Evolutionary conservation across 2,329 filamentous ascomycete species (phyloP).

Genomic region (Calonectria leucothoes): DNA sequence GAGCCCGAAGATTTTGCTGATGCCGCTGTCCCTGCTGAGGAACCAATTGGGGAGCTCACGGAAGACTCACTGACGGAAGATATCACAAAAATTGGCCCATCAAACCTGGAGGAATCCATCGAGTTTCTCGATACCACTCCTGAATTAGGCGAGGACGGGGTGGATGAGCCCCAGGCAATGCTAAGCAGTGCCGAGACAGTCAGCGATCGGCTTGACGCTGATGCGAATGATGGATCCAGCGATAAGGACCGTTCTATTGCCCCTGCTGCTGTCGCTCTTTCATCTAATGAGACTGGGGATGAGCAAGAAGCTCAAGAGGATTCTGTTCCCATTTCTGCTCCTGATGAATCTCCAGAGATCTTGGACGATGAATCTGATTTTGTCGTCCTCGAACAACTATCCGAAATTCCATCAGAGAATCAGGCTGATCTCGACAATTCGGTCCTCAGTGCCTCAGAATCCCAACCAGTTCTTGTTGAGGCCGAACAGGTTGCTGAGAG

Average conservation of each 20-base stretch:
- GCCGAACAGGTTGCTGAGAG: not conserved
- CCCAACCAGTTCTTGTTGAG: not conserved
- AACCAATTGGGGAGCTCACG: not conserved
- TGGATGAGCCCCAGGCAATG: not conserved
- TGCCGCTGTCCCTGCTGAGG: not conserved
- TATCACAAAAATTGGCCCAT: not conserved
- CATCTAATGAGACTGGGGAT: not conserved
- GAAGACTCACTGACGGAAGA: not conserved
- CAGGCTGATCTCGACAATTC: not conserved
- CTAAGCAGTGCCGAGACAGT: not conserved
- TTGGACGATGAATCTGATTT: not conserved
- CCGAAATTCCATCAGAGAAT: not conserved
- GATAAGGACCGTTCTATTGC: not conserved
- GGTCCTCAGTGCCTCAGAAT: not conserved
- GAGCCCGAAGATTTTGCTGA: not conserved
- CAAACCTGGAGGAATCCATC: not conserved
- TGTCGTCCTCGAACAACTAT: not conserved
- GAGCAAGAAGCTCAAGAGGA: not conserved
- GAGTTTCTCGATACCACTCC: not conserved
- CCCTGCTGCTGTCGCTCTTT: not conserved
- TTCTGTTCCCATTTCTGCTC: not conserved
- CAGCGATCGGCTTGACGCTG: not conserved
- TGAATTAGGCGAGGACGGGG: not conserved
- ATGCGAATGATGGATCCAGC: not conserved
- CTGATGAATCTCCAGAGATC: not conserved